These are phyloP conservation scores for Candida sojae DNA, from an alignment of 1,139 yeast species.

Conservation along the genomic window DNA sequence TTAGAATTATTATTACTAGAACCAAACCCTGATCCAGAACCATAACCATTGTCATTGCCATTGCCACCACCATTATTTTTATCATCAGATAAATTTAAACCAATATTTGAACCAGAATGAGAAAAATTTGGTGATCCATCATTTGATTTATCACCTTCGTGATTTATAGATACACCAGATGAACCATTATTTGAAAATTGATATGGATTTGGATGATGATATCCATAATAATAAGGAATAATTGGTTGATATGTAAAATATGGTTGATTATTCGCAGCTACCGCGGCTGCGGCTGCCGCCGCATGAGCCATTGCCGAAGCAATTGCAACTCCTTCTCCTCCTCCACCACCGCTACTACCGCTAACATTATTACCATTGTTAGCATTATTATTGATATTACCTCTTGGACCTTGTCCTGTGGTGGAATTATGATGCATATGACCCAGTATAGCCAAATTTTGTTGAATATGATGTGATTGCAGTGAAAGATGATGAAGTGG, in stretches of 20 bases:
- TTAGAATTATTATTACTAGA: background rate
- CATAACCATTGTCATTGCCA: too few relatives aligned
- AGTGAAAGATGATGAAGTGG: background rate
- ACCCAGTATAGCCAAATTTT: background rate
- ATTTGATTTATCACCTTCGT: background rate
- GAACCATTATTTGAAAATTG: conserved; percentile 3
- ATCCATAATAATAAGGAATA: conserved; percentile 16
- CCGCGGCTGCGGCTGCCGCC: conserved; percentile 3
- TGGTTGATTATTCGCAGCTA: conserved; percentile 4
- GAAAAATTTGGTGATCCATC: background rate
- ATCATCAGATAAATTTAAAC: background rate
- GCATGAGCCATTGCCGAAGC: conserved; percentile 4
- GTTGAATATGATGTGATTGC: conserved; percentile 1
- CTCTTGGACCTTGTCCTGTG: background rate
- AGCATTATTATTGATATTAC: background rate
- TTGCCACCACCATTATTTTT: background rate
- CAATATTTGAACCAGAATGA: background rate
- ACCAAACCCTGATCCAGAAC: too few relatives aligned
- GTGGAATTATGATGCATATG: background rate
- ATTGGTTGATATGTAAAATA: conserved; percentile 15
- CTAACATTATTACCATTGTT: too few relatives aligned
- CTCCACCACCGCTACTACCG: background rate
- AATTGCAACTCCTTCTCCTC: background rate
- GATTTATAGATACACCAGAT: background rate
- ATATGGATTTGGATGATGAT: conserved; percentile 17